Conservation (phyloP, 257 asterid species). For the Nicotiana obtusifolia region DNA sequence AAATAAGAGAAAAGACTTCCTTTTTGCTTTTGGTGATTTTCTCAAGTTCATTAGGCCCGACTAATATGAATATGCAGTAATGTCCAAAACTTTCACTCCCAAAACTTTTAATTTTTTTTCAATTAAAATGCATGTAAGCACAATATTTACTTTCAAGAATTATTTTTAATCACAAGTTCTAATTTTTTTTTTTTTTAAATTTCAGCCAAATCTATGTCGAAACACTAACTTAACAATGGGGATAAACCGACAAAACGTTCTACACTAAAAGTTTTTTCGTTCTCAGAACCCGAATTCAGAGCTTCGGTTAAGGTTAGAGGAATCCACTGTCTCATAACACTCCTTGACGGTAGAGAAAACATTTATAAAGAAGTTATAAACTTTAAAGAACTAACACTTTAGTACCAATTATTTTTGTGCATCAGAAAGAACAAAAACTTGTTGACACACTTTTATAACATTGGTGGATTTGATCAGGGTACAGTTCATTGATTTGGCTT, state of each 20-base stretch:
- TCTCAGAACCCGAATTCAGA: background rate
- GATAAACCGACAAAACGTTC: background rate
- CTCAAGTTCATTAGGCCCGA: background rate
- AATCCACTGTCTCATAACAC: background rate
- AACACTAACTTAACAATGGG: too few relatives aligned
- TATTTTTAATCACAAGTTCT: too few relatives aligned
- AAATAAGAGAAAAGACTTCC: too few relatives aligned
- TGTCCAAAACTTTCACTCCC: too few relatives aligned
- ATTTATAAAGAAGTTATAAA: background rate
- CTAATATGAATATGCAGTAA: too few relatives aligned
- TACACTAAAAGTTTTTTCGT: too few relatives aligned
- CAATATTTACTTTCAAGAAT: too few relatives aligned
- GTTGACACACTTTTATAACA: background rate
- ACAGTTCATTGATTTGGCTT: background rate
- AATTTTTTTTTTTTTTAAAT: too few relatives aligned
- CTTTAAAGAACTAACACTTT: background rate
- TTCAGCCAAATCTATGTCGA: too few relatives aligned
- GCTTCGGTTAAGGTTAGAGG: background rate
- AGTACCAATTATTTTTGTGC: constrained; percentile 1
- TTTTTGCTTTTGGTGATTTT: background rate
- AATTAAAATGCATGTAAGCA: too few relatives aligned
- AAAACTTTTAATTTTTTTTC: too few relatives aligned
- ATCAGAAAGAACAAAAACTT: background rate
- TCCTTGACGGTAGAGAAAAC: background rate
- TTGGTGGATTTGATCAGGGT: background rate